Conservation (phyloP, 106 monocot genomes). For the Vanilla planifolia region DNA sequence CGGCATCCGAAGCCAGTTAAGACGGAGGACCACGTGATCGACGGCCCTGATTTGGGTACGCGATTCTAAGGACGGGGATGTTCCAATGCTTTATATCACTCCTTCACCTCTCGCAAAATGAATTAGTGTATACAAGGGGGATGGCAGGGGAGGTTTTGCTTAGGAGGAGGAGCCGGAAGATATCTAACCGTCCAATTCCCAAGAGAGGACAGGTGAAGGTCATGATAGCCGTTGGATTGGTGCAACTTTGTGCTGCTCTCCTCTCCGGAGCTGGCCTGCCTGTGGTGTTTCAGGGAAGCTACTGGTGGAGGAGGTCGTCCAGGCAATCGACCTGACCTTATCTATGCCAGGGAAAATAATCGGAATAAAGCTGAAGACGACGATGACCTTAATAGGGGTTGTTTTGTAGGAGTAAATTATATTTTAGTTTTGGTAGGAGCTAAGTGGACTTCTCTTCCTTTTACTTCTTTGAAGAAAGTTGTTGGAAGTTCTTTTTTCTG, state of each 20-base stretch:
- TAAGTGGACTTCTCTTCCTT: too few relatives aligned
- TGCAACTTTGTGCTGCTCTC: slow-evolving; percentile 13
- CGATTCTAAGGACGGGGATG: too few relatives aligned
- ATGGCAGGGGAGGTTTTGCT: not conserved
- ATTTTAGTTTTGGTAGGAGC: too few relatives aligned
- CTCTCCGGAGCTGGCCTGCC: slow-evolving; percentile 3
- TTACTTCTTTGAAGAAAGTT: too few relatives aligned
- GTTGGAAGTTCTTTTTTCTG: too few relatives aligned
- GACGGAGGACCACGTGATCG: not conserved
- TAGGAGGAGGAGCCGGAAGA: slow-evolving; percentile 8
- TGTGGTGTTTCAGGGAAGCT: not conserved
- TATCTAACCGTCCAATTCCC: slow-evolving; percentile 23
- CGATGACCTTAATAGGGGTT: too few relatives aligned
- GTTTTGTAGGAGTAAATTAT: too few relatives aligned
- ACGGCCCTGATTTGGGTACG: too few relatives aligned
- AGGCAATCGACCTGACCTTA: too few relatives aligned
- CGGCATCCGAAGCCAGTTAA: slow-evolving; percentile 7
- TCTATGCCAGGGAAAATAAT: too few relatives aligned
- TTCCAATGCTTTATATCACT: not conserved
- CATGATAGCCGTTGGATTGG: slow-evolving; percentile 24
- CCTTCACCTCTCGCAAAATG: too few relatives aligned
- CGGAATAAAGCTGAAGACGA: too few relatives aligned
- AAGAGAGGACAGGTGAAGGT: slow-evolving; percentile 37
- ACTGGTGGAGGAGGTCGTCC: slow-evolving; percentile 3
- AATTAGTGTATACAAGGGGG: not conserved